phyloP scores from a whole-genome alignment of 2,329 filamentous ascomycete species.

The Colletotrichum echinochloae region DNA sequence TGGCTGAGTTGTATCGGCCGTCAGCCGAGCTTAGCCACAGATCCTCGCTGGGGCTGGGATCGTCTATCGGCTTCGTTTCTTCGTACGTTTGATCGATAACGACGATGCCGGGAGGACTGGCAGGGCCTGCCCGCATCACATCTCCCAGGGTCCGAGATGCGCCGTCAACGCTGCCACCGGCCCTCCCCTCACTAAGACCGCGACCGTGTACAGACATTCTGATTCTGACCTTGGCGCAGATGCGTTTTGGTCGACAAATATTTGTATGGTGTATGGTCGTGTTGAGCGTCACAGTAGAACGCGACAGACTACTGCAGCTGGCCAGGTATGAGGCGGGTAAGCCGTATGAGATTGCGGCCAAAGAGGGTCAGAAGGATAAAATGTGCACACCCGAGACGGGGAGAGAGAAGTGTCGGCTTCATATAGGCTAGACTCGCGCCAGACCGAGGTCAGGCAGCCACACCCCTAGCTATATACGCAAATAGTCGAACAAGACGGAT shows the following conservation, averaged over 20 bases:
- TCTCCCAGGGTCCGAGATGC: constrained; percentile 50
- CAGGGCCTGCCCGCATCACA: constrained; percentile 55
- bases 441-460: constrained; percentile 40
- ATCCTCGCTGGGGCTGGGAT: constrained; percentile 57
- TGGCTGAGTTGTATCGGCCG: constrained; percentile 59
- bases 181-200: neutral
- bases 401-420: constrained; percentile 25
- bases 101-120: constrained; percentile 52
- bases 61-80: constrained; percentile 47
- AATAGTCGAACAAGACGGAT: constrained; percentile 38
- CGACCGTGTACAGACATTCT: constrained; percentile 24
- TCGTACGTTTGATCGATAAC: constrained; percentile 53
- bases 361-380: neutral
- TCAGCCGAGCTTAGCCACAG: constrained; percentile 63
- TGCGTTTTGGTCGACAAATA: constrained; percentile 8
- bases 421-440: constrained; percentile 32
- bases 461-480: constrained; percentile 33
- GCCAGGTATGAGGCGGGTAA: neutral
- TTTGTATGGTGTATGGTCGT: neutral
- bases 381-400: neutral
- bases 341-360: neutral
- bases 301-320: constrained; percentile 9
- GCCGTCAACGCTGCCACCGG: constrained; percentile 2
- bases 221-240: constrained; percentile 4
- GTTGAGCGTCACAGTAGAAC: neutral